phyloP scores from a whole-genome alignment of 2,329 filamentous ascomycete genomes.

The Xylaria sp. region DNA sequence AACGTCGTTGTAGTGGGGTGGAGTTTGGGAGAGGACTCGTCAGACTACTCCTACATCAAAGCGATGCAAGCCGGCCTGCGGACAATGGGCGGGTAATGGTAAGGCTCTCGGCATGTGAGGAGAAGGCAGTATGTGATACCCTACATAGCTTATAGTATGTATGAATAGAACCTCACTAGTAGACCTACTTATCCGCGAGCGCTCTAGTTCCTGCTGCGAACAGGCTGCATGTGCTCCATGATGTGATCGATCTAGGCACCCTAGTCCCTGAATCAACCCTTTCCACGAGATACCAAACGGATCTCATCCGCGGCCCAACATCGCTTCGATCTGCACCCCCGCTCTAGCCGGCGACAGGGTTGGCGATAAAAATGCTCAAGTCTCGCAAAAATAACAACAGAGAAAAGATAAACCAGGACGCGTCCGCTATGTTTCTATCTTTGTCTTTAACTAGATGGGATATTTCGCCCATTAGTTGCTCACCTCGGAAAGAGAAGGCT shows the following conservation, averaged over 20 bases:
- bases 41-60: conserved; percentile 31
- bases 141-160: conserved; percentile 7
- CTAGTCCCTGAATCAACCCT: conserved; percentile 2
- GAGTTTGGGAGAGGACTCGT: conserved; percentile 36
- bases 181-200: background rate
- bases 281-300: conserved; percentile 14
- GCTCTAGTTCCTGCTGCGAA: conserved; percentile 4
- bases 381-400: background rate
- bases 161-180: background rate
- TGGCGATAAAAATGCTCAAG: background rate
- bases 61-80: conserved; percentile 33
- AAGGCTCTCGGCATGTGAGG: background rate
- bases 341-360: background rate
- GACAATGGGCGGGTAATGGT: conserved; percentile 16
- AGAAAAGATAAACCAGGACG: background rate
- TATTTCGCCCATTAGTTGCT: background rate
- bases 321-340: conserved; percentile 1
- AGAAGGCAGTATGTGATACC: background rate
- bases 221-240: background rate
- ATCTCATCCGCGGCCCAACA: background rate
- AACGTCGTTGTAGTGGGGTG: conserved; percentile 31
- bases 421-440: background rate
- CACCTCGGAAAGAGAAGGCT: background rate
- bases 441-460: background rate
- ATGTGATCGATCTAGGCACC: conserved; percentile 21